These are phyloP conservation scores for Hypoxylon sp. DNA, from an alignment of 2,329 filamentous ascomycete genomes.

Conservation along the genomic window DNA sequence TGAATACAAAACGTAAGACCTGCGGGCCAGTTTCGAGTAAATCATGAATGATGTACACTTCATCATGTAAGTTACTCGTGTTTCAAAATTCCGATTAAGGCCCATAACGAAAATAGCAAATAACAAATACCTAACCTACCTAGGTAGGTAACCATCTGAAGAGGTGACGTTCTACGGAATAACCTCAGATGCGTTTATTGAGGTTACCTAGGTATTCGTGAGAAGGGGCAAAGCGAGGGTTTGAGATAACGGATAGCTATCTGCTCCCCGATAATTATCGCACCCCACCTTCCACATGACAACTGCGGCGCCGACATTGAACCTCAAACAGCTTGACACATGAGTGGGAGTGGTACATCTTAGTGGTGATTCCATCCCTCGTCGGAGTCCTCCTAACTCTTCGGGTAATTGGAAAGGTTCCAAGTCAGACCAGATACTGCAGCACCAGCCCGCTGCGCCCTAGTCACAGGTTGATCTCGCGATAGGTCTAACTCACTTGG, in stretches of 20 bases:
- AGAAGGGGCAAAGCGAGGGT: too few species aligned
- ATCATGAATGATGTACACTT: too few species aligned
- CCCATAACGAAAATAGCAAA: background rate
- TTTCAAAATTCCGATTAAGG: too few species aligned
- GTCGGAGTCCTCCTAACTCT: slow-evolving; percentile 14
- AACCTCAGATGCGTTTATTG: too few species aligned
- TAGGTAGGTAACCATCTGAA: background rate
- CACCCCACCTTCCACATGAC: slow-evolving; percentile 28
- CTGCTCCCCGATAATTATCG: slow-evolving; percentile 31
- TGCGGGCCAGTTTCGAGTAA: too few species aligned
- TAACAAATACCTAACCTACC: too few species aligned
- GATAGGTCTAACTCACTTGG: slow-evolving; percentile 14
- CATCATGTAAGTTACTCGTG: too few species aligned
- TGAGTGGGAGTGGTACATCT: background rate
- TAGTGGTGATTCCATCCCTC: slow-evolving; percentile 10
- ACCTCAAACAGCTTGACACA: slow-evolving; percentile 8
- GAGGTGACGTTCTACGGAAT: too few species aligned
- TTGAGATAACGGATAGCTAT: too few species aligned
- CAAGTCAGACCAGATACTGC: background rate
- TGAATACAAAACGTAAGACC: too few species aligned
- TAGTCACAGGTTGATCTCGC: slow-evolving; percentile 20
- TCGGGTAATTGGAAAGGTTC: slow-evolving; percentile 2
- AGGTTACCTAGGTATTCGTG: background rate
- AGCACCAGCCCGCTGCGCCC: slow-evolving; percentile 2
- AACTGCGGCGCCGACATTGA: slow-evolving; percentile 9